Evolutionary conservation across 305 asterid genomes (phyloP), one percentile per base, ranked within the genome.

Genomic region (Salvia sclarea): DNA sequence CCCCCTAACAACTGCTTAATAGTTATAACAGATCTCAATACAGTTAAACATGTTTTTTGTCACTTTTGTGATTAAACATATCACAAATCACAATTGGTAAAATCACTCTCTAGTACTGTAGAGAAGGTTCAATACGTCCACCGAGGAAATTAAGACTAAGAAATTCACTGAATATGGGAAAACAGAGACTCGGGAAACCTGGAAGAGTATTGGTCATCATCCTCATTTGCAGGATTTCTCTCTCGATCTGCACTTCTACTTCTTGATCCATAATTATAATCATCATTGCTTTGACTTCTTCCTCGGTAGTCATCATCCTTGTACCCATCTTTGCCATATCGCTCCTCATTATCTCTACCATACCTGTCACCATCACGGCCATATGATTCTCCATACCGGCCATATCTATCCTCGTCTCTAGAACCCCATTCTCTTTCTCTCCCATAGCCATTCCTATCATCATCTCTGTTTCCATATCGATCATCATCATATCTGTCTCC

Each of bases 161-260:
- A 61, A 53, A 25, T 59, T 57, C 24, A 54, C 61, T 21, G 56
- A 54, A 28, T 53, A 68, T 50, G 54, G 24, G 60, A 25, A 54
- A 48, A 37, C 18, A 52, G 44, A 41, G 72, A 72, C 31, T 43
- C 54, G 54, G 69, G 77, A 69, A 68, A 94, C 99, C 99, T 89
- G 61, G 92, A 83, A 68, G 96, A 82, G 70, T 89, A 83, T 69
- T 89, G 99, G 53, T 86, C 88, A 78, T 94, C 96, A 62, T 89
- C 91, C 66, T 87, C 98, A 80, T 76, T 81, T 68, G 79, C 74
- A 68, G 76, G 79, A 54, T 80, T 85, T 61, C 82, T 77, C 64
- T 88, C 91, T 64, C 63, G 82, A 59, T 90, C 98, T 73, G 88
- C 87, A 81, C 95, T 90, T 82, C 87, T 87, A 79, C 98, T 82